Conservation (phyloP, 2,329 filamentous ascomycete species). For the Teratosphaeriaceae sp. region DNA sequence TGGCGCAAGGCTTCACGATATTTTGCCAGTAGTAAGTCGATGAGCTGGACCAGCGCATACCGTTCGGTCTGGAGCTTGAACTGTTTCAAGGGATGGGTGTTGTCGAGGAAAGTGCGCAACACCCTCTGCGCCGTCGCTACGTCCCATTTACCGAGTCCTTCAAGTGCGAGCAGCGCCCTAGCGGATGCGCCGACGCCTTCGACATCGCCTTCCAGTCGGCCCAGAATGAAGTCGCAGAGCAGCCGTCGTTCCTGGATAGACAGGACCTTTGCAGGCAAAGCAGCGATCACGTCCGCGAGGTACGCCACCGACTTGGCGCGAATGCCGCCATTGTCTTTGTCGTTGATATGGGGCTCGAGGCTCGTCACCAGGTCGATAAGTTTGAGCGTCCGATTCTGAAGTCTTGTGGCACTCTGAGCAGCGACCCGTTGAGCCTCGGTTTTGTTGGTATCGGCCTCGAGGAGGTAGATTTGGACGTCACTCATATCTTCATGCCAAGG, state of each 20-base stretch:
- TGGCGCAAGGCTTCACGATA: constrained; percentile 52
- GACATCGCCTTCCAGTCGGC: constrained; percentile 53
- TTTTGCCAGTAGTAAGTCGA: constrained; percentile 56
- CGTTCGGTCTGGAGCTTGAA: constrained; percentile 56
- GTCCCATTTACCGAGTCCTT: constrained; percentile 55
- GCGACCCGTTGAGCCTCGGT: constrained; percentile 40
- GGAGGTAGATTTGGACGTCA: constrained; percentile 46
- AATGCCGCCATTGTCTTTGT: constrained; percentile 51
- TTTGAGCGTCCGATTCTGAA: constrained; percentile 54
- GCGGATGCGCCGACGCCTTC: constrained; percentile 52
- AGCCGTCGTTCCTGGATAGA: constrained; percentile 55
- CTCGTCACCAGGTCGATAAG: constrained; percentile 57
- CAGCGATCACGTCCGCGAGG: constrained; percentile 44
- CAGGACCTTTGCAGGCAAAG: constrained; percentile 49
- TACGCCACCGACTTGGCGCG: constrained; percentile 52
- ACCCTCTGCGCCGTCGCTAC: constrained; percentile 48
- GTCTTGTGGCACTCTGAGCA: constrained; percentile 37
- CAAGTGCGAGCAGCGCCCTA: constrained; percentile 52
- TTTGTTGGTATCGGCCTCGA: constrained; percentile 44
- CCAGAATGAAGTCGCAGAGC: constrained; percentile 57
- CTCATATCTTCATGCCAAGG: constrained; percentile 33
- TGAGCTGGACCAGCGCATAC: constrained; percentile 55
- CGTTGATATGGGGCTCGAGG: constrained; percentile 60
- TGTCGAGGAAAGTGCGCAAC: constrained; percentile 43
- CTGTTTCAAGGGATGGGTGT: constrained; percentile 53